These are phyloP conservation scores for Stereum hirsutum DNA, from an alignment of 1,284 basidiomycete species.

Conservation along the genomic window DNA sequence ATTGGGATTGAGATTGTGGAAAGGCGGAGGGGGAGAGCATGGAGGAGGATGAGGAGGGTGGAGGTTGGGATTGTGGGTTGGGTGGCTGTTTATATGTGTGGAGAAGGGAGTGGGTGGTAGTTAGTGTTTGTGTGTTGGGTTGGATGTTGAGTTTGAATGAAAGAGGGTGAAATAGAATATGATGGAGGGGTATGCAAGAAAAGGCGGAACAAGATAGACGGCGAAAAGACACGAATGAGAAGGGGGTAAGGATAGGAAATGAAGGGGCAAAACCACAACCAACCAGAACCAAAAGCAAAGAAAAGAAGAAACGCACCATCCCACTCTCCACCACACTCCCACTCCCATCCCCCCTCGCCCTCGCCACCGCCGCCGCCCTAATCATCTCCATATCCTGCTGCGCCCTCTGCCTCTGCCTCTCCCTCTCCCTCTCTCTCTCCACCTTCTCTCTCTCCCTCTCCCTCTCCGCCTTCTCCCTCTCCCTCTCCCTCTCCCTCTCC, in stretches of 20 bases:
- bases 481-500: constrained; percentile 11
- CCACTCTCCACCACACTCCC: background rate
- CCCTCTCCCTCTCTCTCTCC: constrained; percentile 9
- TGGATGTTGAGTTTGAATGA: no score
- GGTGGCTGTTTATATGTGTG: no score
- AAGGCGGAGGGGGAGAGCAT: no score
- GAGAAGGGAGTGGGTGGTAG: no score
- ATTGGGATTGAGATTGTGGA: no score
- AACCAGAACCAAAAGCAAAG: background rate
- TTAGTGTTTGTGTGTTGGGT: no score
- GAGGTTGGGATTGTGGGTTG: no score
- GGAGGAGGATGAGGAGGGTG: no score
- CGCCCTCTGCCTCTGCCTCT: constrained; percentile 10
- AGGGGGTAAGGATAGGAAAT: background rate
- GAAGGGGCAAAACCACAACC: background rate
- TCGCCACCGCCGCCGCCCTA: constrained; percentile 5
- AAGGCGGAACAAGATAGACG: background rate
- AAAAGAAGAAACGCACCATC: background rate
- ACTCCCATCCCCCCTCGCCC: constrained; percentile 8
- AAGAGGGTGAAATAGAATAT: no score
- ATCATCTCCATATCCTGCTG: constrained; percentile 14
- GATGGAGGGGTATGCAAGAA: background rate
- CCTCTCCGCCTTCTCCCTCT: constrained; percentile 1
- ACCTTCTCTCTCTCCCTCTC: constrained; percentile 8
- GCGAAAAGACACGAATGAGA: background rate